Base-by-base conservation (phyloP, 228 moss, liverwort and hornwort genomes). In the Sphagnum fallax region DNA sequence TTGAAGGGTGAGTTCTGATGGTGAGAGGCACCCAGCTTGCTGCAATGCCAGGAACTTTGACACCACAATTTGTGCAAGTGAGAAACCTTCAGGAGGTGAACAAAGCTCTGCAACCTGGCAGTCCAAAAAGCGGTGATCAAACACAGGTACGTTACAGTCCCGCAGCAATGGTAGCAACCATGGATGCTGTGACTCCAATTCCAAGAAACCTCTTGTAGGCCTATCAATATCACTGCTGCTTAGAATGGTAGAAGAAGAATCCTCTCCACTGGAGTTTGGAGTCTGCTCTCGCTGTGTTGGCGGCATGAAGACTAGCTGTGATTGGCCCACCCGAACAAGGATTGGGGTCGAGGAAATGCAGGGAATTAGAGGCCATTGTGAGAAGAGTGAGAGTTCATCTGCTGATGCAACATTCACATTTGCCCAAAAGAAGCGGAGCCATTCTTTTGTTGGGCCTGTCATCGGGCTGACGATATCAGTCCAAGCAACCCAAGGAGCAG, bases 401-500 rank as follows among this genome's bases (percentile, higher is more conserved):
- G 72, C 66, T 52, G 87, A 88, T 0, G 78, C 63, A 32, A 72
- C 70, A 62, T 88, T 69, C 16, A 93, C 80, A 69, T 93, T 89
- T 72, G 74, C 83, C 93, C 93, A 93, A 0, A 93, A 75, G 71
- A 84, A 74, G 61, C 73, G 85, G 52, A 93, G 58, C 93, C 93
- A 93, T 52, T 90, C 88, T 66, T 87, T 69, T 16, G 93, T 83
- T 62, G 92, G 92, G 16, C 83, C 85, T 69, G 73, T 75, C n/a
- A 76, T 67, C 53, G 76, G 71, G 74, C 65, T 50, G 63, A 69
- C 55, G 72, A 64, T 74, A 69, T 68, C 71, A 71, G 83, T 70
- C 92, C 92, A 92, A 5, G 81, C 75, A 61, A 93, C 85, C 90
- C 90, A 93, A n/a, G 93, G 90, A 64, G 73, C 77, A n/a, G 93